Evolutionary conservation across 2,329 filamentous ascomycete genomes (phyloP).

Genomic region (Sporothrix globosa): DNA sequence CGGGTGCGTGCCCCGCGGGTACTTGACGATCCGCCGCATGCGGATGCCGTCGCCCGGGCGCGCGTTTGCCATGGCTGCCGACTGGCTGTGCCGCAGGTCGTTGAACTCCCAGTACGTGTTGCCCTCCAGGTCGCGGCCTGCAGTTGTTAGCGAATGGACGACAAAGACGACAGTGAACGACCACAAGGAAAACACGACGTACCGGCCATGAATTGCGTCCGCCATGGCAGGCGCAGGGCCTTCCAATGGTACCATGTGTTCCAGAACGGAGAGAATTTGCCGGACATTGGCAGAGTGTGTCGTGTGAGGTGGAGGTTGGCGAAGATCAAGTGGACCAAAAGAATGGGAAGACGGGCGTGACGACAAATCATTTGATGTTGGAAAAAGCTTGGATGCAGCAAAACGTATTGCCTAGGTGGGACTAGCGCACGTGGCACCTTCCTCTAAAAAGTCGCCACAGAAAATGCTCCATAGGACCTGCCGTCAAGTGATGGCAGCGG

Average conservation of each 20-base stretch:
- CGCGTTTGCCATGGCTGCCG: constrained; percentile 28
- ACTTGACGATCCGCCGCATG: constrained; percentile 65
- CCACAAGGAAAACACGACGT: constrained; percentile 22
- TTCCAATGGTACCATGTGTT: constrained; percentile 66
- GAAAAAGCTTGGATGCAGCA: constrained; percentile 2
- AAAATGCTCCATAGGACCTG: background rate
- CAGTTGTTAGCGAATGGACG: background rate
- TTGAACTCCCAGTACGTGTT: constrained; percentile 73
- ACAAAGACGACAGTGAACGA: background rate
- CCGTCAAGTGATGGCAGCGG: constrained; percentile 18
- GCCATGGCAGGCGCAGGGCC: constrained; percentile 64
- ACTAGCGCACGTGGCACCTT: background rate
- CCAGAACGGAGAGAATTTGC: constrained; percentile 41
- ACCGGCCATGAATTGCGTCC: constrained; percentile 66
- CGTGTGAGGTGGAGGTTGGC: background rate
- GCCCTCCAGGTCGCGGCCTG: constrained; percentile 66
- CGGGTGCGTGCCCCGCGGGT: constrained; percentile 57
- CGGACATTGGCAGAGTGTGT: background rate
- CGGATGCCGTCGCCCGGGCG: constrained; percentile 40
- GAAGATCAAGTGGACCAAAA: background rate
- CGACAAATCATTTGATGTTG: constrained; percentile 19
- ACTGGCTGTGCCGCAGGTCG: constrained; percentile 51
- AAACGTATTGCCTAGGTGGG: constrained; percentile 12
- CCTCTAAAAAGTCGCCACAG: background rate
- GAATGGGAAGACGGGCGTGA: background rate